phyloP scores from a whole-genome alignment of 148 eudicot genomes.

The Drosera capensis region DNA sequence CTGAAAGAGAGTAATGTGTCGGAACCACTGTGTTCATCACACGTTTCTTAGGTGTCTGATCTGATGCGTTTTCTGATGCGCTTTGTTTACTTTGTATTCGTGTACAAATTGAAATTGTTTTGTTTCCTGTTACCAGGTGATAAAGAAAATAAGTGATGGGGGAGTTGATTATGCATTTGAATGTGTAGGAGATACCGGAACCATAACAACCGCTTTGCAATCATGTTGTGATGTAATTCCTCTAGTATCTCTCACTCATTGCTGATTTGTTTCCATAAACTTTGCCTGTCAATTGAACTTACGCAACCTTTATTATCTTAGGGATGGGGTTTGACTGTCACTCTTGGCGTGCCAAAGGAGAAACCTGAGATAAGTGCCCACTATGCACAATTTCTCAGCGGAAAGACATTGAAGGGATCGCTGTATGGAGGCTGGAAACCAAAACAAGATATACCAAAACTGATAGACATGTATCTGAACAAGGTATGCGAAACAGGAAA shows the following conservation, averaged over 20 bases:
- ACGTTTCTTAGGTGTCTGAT: no score
- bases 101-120: neutral
- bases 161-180: constrained; percentile 98
- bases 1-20: no score
- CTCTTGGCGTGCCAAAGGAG: constrained; percentile 88
- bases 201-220: constrained; percentile 65
- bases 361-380: constrained; percentile 74
- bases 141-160: constrained; percentile 62
- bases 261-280: neutral
- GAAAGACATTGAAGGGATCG: constrained; percentile 75
- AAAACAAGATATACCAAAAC: constrained; percentile 73
- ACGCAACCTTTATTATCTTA: constrained; percentile 9
- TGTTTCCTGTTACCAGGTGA: constrained; percentile 29
- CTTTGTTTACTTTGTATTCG: neutral
- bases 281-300: neutral
- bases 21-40: no score
- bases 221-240: constrained; percentile 67
- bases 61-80: neutral
- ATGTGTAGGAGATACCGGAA: constrained; percentile 77
- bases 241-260: neutral
- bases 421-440: constrained; percentile 98
- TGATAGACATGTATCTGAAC: constrained; percentile 69
- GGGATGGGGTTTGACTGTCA: constrained; percentile 97
- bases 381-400: constrained; percentile 53
- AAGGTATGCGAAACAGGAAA: constrained; percentile 33